Evolutionary conservation across 78 protist genomes (phyloP), one percentile per base, ranked within the genome.

Genomic region (Dictyostelium brefeldianum): DNA sequence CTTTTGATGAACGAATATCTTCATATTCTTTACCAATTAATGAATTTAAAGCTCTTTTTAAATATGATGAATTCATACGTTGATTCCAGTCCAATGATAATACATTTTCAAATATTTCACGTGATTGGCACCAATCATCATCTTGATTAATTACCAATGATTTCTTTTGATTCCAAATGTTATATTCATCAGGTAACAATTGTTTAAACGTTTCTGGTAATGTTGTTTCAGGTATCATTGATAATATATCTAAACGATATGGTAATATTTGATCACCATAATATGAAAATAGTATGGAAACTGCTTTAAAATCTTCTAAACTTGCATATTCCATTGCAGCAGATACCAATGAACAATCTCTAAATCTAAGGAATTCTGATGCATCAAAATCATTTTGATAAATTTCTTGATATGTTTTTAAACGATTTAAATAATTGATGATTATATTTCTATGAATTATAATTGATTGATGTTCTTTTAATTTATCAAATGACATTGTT

Each of bases 251-350:
- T 31, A 87, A 77, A 25, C 93, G 15, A 59, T 41, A 56, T 6
- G 93, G 79, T 50, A 87, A 36, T 5, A 87, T 10, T 20, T 25
- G 43, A 11, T 64, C 25, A 1, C 79, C 18, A 36, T 77, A 59
- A 51, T 87, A 77, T 3, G 80, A 75, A 11, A 87, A 77, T 29
- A 87, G 51, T 11, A 77, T 70, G 18, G 47, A 81, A 7, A 87
- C 81, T 0, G 93, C 93, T 36, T 87, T 87, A n/a, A 87, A 31
- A 64, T 87, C 78, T 64, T 87, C 93, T 25, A 78, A 74, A 74
- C 43, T 87, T 25, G 93, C 93, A 48, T 64, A 87, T n/a, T 87
- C 93, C 93, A 87, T 87, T 7, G 93, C 93, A 27, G 78, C 84
- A 8, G 71, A 87, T 2, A 77, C 69, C 22, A 87, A 43, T 25